These are phyloP conservation scores for Aspergillus piperis DNA, from an alignment of 2,329 filamentous ascomycete species.

Conservation along the genomic window DNA sequence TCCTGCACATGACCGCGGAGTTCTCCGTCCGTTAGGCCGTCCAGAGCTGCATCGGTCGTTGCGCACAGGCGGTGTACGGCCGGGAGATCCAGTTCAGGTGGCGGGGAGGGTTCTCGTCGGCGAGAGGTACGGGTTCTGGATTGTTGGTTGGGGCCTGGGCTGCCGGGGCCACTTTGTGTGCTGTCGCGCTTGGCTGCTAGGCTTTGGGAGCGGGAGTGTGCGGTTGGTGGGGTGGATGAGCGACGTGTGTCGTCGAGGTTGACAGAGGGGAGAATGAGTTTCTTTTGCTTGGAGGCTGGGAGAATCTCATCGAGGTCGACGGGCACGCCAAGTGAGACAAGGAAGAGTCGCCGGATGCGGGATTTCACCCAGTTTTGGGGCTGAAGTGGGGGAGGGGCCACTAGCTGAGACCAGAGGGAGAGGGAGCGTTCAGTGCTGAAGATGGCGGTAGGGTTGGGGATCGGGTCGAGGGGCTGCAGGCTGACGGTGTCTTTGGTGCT, in stretches of 20 bases:
- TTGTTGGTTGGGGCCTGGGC: constrained; percentile 17
- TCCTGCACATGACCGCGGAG: constrained; percentile 69
- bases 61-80: constrained; percentile 75
- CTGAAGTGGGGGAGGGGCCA: constrained; percentile 89
- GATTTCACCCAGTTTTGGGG: constrained; percentile 98
- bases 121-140: constrained; percentile 35
- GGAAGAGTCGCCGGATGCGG: constrained; percentile 88
- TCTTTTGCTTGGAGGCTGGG: constrained; percentile 96
- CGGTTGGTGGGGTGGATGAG: constrained; percentile 58
- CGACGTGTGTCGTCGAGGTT: constrained; percentile 42
- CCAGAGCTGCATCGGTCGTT: constrained; percentile 80
- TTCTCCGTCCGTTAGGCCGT: constrained; percentile 76
- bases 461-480: constrained; percentile 41
- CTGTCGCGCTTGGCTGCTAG: constrained; percentile 32
- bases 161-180: constrained; percentile 26
- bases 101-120: constrained; percentile 59
- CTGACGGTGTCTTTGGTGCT: constrained; percentile 38
- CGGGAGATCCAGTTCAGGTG: constrained; percentile 76
- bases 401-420: constrained; percentile 94
- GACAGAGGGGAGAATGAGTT: constrained; percentile 87
- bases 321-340: constrained; percentile 92
- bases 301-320: constrained; percentile 97
- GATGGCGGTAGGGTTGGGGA: constrained; percentile 54
- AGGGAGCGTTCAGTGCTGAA: constrained; percentile 84
- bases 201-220: constrained; percentile 46